phyloP scores from a whole-genome alignment of 805 yeast genomes.

The Starmera pachycereana region DNA sequence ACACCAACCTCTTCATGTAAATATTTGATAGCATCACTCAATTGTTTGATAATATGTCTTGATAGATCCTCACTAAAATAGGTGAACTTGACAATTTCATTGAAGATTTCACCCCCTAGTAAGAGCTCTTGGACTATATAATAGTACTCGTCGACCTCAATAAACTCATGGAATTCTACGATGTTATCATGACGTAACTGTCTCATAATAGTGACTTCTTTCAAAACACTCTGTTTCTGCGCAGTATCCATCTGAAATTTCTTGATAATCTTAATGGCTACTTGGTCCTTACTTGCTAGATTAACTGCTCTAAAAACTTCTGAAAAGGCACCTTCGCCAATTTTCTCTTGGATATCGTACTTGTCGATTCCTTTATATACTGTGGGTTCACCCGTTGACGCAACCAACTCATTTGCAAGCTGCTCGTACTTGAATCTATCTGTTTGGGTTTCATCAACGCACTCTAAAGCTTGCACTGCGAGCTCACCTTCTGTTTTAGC shows the following conservation, averaged over 20 bases:
- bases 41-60: constrained; percentile 53
- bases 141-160: constrained; percentile 44
- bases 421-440: constrained; percentile 16
- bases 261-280: constrained; percentile 71
- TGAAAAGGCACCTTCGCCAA: constrained; percentile 90
- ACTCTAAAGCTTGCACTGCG: not conserved
- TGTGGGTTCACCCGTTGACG: constrained; percentile 11
- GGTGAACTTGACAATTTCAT: constrained; percentile 61
- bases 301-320: constrained; percentile 68
- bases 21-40: constrained; percentile 84
- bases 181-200: constrained; percentile 53
- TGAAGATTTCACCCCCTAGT: constrained; percentile 67
- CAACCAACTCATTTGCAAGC: constrained; percentile 16
- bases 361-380: constrained; percentile 18
- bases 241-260: constrained; percentile 29
- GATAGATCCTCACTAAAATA: constrained; percentile 42
- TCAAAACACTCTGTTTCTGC: constrained; percentile 33
- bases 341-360: constrained; percentile 25
- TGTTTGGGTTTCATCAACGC: not conserved
- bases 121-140: constrained; percentile 65
- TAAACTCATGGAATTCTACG: constrained; percentile 45
- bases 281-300: constrained; percentile 26
- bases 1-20: constrained; percentile 88
- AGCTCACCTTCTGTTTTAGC: not conserved
- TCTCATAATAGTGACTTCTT: constrained; percentile 28